A percentile compares a stretch with the other conserved stretches of the same genome.
Evolutionary conservation across 1,284 basidiomycete genomes (phyloP).

Genomic region (Austroboletus niveus): DNA sequence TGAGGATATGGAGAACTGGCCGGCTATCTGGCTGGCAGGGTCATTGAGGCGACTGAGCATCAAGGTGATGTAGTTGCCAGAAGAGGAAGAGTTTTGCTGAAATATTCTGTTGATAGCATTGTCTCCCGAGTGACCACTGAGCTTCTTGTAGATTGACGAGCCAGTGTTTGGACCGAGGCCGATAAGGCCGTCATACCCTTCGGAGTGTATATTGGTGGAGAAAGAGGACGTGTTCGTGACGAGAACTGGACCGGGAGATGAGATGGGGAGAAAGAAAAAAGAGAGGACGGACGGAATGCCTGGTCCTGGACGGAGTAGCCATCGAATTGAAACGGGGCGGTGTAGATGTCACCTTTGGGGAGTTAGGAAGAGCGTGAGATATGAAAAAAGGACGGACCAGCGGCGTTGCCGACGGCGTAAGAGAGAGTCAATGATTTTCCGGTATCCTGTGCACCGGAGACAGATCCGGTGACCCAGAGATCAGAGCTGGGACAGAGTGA

Average conservation of each 20-base stretch:
- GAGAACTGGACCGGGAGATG: constrained; percentile 45
- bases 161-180: constrained; percentile 74
- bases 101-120: constrained; percentile 62
- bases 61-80: constrained; percentile 64
- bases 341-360: constrained; percentile 55
- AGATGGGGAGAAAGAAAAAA: constrained; percentile 4
- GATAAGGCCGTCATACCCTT: constrained; percentile 69
- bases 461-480: constrained; percentile 33
- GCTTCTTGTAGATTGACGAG: constrained; percentile 58
- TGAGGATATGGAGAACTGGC: constrained; percentile 47
- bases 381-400: constrained; percentile 41
- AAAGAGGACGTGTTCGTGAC: constrained; percentile 66
- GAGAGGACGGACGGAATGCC: constrained; percentile 59
- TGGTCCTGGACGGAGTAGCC: constrained; percentile 60
- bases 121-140: constrained; percentile 50
- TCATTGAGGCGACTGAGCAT: constrained; percentile 62
- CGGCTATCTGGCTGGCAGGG: constrained; percentile 52
- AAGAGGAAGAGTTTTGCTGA: constrained; percentile 44
- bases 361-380: constrained; percentile 2
- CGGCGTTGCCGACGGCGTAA: constrained; percentile 68
- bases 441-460: constrained; percentile 44
- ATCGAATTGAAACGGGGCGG: constrained; percentile 55
- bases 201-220: constrained; percentile 54
- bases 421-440: constrained; percentile 55
- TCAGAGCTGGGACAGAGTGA: constrained; percentile 27